Evolutionary conservation across 192 early-diverging fungal species (phyloP), one percentile per base, ranked within the genome.

Genomic region (Coemansia biformis): DNA sequence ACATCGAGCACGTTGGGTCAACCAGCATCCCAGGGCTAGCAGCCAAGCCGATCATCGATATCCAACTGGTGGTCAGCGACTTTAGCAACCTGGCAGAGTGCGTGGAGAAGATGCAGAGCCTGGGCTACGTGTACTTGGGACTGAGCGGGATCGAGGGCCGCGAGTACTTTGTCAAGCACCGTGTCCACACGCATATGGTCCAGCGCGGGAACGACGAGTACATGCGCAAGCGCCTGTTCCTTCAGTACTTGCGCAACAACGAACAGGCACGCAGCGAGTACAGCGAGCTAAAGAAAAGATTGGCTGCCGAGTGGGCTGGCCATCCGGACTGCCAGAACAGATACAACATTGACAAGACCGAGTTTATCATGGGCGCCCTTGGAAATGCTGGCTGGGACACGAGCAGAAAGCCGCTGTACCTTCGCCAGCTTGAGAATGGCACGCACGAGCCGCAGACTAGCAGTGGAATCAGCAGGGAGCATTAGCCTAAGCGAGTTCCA

Each of bases 31-130:
- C 59, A 7, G 59, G 59, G 9, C 34, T 54, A 12, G 40, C 51
- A 8, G 51, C 59, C 17, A 63, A 63, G n/a, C 51, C 59, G 14
- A 50, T 54, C 32, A 50, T 63, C 33, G 59, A 63, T 43, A 63
- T 63, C 6, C 51, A 54, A 7, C 3, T 50, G 0, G 22, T 63
- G 6, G 52, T 63, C n/a, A 6, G 19, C 0, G 28, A 45, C 30
- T 63, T 53, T 14, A 14, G 10, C 24, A 13, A 33, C 12, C 45
- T 63, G 5, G 5, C 40, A 2, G 34, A 32, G 16, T 43, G 38
- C 21, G 17, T 63, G 14, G 14, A 30, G 11, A 42, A 5, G 11
- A 43, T 63, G 59, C 3, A 37, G 4, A 0, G 1, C 0, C 6
- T 50, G 15, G 46, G 40, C 1, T 63, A 63, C 30, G 21, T 1